Evolutionary conservation across 2,329 filamentous ascomycete genomes (phyloP).

Genomic region (Fusarium hostae): DNA sequence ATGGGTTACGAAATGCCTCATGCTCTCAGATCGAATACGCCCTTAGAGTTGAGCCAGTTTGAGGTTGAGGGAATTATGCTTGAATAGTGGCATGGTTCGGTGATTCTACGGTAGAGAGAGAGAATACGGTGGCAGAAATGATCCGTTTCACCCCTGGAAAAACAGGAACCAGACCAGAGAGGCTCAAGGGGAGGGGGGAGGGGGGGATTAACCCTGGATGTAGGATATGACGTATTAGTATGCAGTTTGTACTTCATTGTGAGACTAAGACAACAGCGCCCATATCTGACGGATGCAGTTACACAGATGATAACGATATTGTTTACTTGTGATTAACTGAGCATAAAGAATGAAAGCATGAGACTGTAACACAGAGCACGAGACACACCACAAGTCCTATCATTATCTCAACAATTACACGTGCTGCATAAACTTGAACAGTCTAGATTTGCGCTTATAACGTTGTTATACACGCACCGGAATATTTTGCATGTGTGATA

Average conservation of each 20-base stretch:
- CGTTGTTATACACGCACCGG: neutral
- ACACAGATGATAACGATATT: neutral
- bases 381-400: neutral
- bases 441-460: neutral
- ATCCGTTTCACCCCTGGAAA: slow-evolving; percentile 26
- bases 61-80: slow-evolving; percentile 17
- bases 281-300: slow-evolving; percentile 2
- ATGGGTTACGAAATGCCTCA: neutral
- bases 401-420: slow-evolving; percentile 11
- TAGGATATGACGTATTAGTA: slow-evolving; percentile 31
- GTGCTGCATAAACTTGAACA: slow-evolving; percentile 7
- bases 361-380: neutral
- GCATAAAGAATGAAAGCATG: too few relatives aligned
- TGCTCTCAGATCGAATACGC: neutral
- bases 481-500: slow-evolving; percentile 1
- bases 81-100: slow-evolving; percentile 20
- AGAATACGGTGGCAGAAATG: slow-evolving; percentile 25
- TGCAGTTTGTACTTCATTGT: slow-evolving; percentile 19
- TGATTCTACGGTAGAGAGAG: slow-evolving; percentile 22
- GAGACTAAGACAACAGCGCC: slow-evolving; percentile 8
- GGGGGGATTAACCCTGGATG: neutral
- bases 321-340: slow-evolving; percentile 14
- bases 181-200: slow-evolving; percentile 1
- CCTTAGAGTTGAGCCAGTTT: neutral
- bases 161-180: slow-evolving; percentile 1